These are phyloP conservation scores for Metschnikowia anglica DNA, from an alignment of 805 yeast species.

Conservation along the genomic window DNA sequence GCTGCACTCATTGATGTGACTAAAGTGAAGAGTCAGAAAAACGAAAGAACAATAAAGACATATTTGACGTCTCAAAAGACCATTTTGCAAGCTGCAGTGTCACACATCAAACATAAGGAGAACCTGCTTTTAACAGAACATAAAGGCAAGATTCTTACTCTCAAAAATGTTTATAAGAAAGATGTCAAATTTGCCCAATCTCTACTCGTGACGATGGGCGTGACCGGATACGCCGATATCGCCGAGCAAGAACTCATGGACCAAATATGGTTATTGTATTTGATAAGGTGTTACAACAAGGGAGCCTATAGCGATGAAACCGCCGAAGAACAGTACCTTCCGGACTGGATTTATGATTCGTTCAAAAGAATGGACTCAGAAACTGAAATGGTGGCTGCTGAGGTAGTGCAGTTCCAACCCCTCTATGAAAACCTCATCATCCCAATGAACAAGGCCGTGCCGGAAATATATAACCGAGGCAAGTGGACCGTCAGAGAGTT, in stretches of 20 bases:
- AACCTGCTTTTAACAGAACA: slow-evolving; percentile 42
- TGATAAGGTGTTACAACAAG: slow-evolving; percentile 57
- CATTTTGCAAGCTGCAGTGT: slow-evolving; percentile 46
- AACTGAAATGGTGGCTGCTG: slow-evolving; percentile 47
- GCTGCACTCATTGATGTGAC: slow-evolving; percentile 35
- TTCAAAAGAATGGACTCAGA: slow-evolving; percentile 40
- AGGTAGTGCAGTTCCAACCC: slow-evolving; percentile 52
- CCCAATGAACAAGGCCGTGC: slow-evolving; percentile 46
- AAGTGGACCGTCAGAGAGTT: slow-evolving; percentile 48
- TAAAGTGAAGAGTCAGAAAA: slow-evolving; percentile 7
- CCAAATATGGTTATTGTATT: slow-evolving; percentile 60
- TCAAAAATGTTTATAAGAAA: slow-evolving; percentile 55
- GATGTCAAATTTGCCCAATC: slow-evolving; percentile 57
- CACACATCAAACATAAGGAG: slow-evolving; percentile 46
- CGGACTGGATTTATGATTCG: slow-evolving; percentile 48
- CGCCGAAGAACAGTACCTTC: slow-evolving; percentile 39
- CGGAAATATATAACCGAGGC: slow-evolving; percentile 55
- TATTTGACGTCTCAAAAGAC: slow-evolving; percentile 52
- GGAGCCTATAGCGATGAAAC: slow-evolving; percentile 29
- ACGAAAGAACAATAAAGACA: slow-evolving; percentile 32
- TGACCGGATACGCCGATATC: slow-evolving; percentile 52
- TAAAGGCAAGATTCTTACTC: slow-evolving; percentile 49
- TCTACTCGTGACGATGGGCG: slow-evolving; percentile 56
- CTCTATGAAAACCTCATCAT: slow-evolving; percentile 56
- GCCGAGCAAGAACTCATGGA: slow-evolving; percentile 49